A percentile compares a stretch with the other conserved stretches of the same genome.
Conservation (phyloP, 768 basidiomycete species). For the Macrocybe gigantea region DNA sequence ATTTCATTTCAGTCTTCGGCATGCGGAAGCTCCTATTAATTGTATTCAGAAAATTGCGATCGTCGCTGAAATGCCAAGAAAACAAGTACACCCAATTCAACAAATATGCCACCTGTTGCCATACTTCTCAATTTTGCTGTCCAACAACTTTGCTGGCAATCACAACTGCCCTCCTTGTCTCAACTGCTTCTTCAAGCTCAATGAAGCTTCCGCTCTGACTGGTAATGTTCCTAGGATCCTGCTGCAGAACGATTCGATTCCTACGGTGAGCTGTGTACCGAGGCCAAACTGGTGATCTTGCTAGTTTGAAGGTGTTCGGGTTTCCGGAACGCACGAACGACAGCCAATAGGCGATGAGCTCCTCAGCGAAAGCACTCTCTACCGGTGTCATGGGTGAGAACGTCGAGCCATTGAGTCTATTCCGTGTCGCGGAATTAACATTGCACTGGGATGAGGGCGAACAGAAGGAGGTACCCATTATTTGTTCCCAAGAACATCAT, state of each 20-base stretch:
- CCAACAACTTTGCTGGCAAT: constrained; percentile 21
- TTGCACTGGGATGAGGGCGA: background rate
- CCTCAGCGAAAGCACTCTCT: constrained; percentile 47
- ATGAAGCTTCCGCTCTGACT: constrained; percentile 32
- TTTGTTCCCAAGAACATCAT: constrained; percentile 62
- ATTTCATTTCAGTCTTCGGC: too few relatives aligned
- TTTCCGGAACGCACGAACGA: constrained; percentile 55
- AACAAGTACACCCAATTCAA: too few relatives aligned
- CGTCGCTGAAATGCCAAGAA: too few relatives aligned
- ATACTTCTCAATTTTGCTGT: constrained; percentile 25
- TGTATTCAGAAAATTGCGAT: too few relatives aligned
- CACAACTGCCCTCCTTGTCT: constrained; percentile 31
- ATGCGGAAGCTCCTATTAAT: too few relatives aligned
- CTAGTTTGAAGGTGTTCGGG: constrained; percentile 50
- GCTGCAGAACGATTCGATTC: constrained; percentile 40
- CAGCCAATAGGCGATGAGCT: constrained; percentile 61
- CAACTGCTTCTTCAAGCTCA: constrained; percentile 30
- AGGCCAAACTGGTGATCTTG: constrained; percentile 46
- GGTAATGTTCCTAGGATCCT: constrained; percentile 22
- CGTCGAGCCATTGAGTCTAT: constrained; percentile 12
- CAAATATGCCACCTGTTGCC: too few relatives aligned
- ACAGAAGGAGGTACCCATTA: constrained; percentile 39
- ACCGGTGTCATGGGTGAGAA: constrained; percentile 26
- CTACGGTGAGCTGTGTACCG: constrained; percentile 23
- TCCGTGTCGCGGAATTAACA: background rate